These are phyloP conservation scores for Escallonia herrerae DNA, from an alignment of 129 eudicot species.

Conservation along the genomic window DNA sequence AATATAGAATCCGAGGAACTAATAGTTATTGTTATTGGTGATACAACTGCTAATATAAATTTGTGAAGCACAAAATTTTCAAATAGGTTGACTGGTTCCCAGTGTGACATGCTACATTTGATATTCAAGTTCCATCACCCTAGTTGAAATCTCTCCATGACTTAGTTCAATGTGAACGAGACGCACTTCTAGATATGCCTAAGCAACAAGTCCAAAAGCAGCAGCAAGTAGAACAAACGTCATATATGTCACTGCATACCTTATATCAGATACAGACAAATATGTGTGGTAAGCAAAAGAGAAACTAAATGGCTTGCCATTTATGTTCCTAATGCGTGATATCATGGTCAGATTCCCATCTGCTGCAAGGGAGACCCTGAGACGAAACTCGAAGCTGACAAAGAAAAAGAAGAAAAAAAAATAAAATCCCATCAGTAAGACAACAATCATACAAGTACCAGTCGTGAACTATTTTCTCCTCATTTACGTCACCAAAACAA, in stretches of 20 bases:
- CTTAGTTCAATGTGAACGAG: background rate
- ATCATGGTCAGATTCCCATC: constrained; percentile 71
- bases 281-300: constrained; percentile 82
- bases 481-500: background rate
- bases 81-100: too few relatives aligned
- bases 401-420: constrained; percentile 2
- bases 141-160: background rate
- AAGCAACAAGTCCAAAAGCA: too few relatives aligned
- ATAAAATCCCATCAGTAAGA: constrained; percentile 6
- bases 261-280: constrained; percentile 86
- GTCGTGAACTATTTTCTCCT: background rate
- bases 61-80: too few relatives aligned
- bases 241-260: constrained; percentile 30
- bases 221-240: background rate
- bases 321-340: constrained; percentile 80
- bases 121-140: too few relatives aligned
- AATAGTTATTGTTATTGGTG: too few relatives aligned
- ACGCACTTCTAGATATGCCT: background rate
- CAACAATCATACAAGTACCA: background rate
- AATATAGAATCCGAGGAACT: too few relatives aligned
- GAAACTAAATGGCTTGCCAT: constrained; percentile 89
- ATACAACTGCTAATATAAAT: too few relatives aligned
- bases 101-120: too few relatives aligned
- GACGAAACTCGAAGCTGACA: constrained; percentile 83
- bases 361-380: constrained; percentile 61